Base-by-base conservation (phyloP, 441 rosid species). In the Pelargonium australe region DNA sequence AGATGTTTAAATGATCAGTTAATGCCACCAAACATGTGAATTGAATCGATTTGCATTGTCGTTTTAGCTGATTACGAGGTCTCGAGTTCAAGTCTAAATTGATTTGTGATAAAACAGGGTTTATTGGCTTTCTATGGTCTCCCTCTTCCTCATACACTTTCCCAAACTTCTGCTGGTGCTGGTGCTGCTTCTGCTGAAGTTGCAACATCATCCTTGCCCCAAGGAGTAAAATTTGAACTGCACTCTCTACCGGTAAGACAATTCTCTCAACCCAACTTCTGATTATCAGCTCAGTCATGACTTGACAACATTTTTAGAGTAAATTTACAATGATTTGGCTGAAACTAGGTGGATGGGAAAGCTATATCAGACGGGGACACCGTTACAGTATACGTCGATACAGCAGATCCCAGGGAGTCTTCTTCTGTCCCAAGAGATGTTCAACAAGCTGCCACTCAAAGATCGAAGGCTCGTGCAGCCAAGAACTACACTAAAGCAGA, bases 321-420 rank as follows among this genome's bases (percentile, higher is more conserved):
- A 14, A 62, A 68, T 37, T 43, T 14, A 34, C 20, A 43, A 41
- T 55, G 13, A 0, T 63, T 66, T 63, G 31, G 65, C 55, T 73
- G 70, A 40, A 53, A 72, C 67, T 70, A 93, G 98, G 92, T 93
- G 64, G 96, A 88, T 76, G 81, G 86, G 20, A 87, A 75, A 75
- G 86, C 90, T 68, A 79, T 91, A 55, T 34, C 91, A 0, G 98
- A 94, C 80, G 96, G 97, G 63, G 97, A 94, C 69, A 84, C 89
- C 13, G 72, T 93, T 7, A 76, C 92, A 1, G 96, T 86, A 43
- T 91, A 91, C 40, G 96, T 88, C 28, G 82, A 83, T 75, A 67
- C 82, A 0, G 69, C 80, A 3, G 89, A 85, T 9, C 85, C 92
- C 0, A 64, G 79, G 12, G 96, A 88, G 75, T 84, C 95, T 11